Evolutionary conservation across 2,329 filamentous ascomycete species (phyloP), one percentile per base, ranked within the genome.

Genomic region (Verticillium zaregamsianum): DNA sequence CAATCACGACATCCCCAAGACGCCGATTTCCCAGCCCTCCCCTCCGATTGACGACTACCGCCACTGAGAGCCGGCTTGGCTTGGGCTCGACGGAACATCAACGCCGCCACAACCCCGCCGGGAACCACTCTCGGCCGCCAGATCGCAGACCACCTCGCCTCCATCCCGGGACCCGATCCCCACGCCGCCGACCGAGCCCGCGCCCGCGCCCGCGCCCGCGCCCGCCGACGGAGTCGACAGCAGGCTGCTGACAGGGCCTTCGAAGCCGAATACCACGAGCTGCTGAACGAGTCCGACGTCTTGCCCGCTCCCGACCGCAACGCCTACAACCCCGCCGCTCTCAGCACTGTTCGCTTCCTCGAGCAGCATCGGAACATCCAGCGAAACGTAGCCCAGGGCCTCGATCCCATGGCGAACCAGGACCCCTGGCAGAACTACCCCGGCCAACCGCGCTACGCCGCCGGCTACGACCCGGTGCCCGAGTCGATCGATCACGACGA

Each of bases 11-110:
- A 73, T 45, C 59, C 68, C 8, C 64, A 66, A 56, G 35, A 54
- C 57, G 68, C 73, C 55, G 71, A 74, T 63, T 73, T 71, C 58
- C 72, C 73, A 35, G 68, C 72, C 37, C 69, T 75, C 40, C 59
- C 61, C 25, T 69, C 74, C 28, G 64, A 66, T 31, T 67, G 71
- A 31, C 65, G 71, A 61, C 65, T 76, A 5, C 72, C 74, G 14
- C 69, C 73, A 31, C 67, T 76, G 25, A 71, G 73, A 55, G 69
- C 70, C 57, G 54, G 59, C 23, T 58, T 59, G 32, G 33, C 35
- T 40, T 55, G 57, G n/a, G 31, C 52, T 25, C 45, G 45, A 9
- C 37, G 49, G 17, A 40, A 59, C 32, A 17, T 60, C 57, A 55
- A 39, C 59, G 33, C 68, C 65, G 66, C 45, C 66, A 67, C 28